Evolutionary conservation across 2,329 filamentous ascomycete species (phyloP).

Genomic region (Neonectria sp.): DNA sequence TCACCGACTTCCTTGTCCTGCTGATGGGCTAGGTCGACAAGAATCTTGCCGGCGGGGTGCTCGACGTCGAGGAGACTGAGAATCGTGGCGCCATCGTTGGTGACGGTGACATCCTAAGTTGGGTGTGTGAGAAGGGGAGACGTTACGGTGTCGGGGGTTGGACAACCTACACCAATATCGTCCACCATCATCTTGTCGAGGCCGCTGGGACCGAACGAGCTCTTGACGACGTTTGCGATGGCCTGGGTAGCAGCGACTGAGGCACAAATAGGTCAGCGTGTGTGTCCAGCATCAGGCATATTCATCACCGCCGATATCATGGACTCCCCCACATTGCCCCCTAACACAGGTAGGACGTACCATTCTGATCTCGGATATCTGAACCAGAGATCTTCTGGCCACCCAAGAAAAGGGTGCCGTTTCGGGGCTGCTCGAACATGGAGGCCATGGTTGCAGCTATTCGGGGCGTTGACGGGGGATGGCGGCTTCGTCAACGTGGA

Average conservation of each 20-base stretch:
- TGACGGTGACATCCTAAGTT: conserved; percentile 92
- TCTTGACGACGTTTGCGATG: conserved; percentile 99
- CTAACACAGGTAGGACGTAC: conserved; percentile 62
- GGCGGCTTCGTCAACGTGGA: conserved; percentile 46
- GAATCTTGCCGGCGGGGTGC: conserved; percentile 97
- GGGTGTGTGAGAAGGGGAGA: conserved; percentile 39
- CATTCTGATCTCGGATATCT: conserved; percentile 98
- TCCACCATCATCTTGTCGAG: conserved; percentile 99
- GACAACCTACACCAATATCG: conserved; percentile 86
- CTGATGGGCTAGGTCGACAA: conserved; percentile 97
- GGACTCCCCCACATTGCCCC: conserved; percentile 44
- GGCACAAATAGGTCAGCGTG: conserved; percentile 33
- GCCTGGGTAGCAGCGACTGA: conserved; percentile 93
- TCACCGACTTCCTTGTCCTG: conserved; percentile 99
- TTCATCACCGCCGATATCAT: conserved; percentile 38
- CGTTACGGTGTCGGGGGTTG: conserved; percentile 33
- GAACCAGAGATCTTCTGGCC: conserved; percentile 97
- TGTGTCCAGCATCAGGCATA: conserved; percentile 1
- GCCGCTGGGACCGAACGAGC: conserved; percentile 96
- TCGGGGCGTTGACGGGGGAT: conserved; percentile 41
- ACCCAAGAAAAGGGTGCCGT: conserved; percentile 96
- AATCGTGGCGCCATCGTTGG: conserved; percentile 98
- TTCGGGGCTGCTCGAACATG: conserved; percentile 95
- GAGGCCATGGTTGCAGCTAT: conserved; percentile 79
- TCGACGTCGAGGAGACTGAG: conserved; percentile 96